Evolutionary conservation across 352 stramenopile genomes (phyloP), one percentile per base, ranked within the genome.

Genomic region (Globisporangium solare): DNA sequence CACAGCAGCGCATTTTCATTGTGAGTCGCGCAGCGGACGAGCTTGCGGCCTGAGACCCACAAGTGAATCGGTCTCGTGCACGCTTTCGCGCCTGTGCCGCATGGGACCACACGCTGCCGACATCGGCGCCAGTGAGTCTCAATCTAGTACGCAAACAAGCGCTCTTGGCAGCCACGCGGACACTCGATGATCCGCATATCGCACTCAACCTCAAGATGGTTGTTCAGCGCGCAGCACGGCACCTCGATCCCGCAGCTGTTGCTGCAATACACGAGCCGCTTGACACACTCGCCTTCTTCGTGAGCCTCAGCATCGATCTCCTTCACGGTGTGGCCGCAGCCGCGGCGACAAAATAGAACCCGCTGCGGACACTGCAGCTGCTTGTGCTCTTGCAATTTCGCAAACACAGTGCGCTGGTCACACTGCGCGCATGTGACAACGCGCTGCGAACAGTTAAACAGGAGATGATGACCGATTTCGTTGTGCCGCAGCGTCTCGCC

Each of bases 101-200:
- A 93, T 1, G 64, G 61, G 17, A 83, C 73, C 39, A 90, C 53
- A 15, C 79, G 79, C 58, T 93, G 81, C 3, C 69, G 65, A 57
- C 83, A 93, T 8, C 81, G 73, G 32, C 70, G 73, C 68, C 69
- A 77, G 56, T 93, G 83, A 5, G 64, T 55, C 18, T 83, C 68
- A n/a, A 70, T 64, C 45, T 90, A 64, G 58, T 87, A 86, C 1
- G 75, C 79, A 5, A 85, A 74, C 17, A 93, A 70, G 27, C 58
- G 52, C 31, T 87, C 75, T 13, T 68, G 60, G 41, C 83, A 93
- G 14, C 72, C 79, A 14, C 67, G 69, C 0, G 83, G 77, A 57
- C 80, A 93, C 45, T 70, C 49, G 15, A 91, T 70, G 6, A 84
- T 64, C 5, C 83, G 80, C 68, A 88, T 75, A 3, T 67, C 43